phyloP scores from a whole-genome alignment of 2,329 filamentous ascomycete genomes.

The Aureobasidium sp. region DNA sequence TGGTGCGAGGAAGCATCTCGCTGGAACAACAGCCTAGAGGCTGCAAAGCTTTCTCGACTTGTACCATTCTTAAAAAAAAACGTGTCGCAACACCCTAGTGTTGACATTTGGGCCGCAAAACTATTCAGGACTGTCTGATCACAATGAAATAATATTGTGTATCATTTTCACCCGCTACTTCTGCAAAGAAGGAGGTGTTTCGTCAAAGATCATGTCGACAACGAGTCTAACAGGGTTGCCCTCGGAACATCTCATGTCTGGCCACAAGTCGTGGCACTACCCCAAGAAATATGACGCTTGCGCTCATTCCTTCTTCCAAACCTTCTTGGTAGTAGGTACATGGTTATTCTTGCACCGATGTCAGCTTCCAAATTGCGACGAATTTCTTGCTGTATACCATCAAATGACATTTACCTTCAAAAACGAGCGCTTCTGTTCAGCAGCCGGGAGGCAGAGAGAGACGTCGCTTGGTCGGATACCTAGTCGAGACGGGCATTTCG shows the following conservation, averaged over 20 bases:
- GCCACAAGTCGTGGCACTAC: neutral
- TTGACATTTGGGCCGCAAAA: fast-evolving
- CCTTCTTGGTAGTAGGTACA: neutral
- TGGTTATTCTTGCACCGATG: neutral
- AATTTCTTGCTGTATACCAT: neutral
- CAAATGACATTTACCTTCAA: too few species aligned
- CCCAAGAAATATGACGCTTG: neutral
- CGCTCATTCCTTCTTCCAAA: neutral
- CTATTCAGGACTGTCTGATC: neutral
- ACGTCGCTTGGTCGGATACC: too few species aligned
- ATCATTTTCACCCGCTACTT: fast-evolving
- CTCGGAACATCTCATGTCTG: neutral
- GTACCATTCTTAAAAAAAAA: neutral
- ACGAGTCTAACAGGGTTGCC: neutral
- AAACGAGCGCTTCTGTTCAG: too few species aligned
- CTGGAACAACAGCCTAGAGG: slow-evolving; percentile 45
- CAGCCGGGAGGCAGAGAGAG: too few species aligned
- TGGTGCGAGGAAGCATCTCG: slow-evolving; percentile 72
- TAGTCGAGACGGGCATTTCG: neutral
- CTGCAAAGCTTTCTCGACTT: neutral
- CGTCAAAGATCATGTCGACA: neutral
- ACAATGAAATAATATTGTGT: neutral
- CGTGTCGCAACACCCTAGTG: neutral
- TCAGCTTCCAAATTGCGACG: neutral
- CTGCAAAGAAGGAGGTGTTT: neutral